phyloP scores from a whole-genome alignment of 257 asterid genomes.

The Nemophila menziesii region DNA sequence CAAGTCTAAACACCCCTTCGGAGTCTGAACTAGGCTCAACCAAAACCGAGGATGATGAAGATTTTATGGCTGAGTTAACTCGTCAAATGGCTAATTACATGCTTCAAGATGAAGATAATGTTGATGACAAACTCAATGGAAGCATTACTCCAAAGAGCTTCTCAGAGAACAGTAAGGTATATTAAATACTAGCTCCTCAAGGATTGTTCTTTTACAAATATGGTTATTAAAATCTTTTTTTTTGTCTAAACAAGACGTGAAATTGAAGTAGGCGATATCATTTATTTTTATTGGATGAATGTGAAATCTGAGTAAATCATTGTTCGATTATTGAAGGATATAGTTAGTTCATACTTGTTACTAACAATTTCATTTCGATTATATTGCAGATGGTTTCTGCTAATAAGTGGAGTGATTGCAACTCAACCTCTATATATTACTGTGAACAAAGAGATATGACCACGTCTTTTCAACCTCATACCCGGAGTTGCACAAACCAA shows the following conservation, averaged over 20 bases:
- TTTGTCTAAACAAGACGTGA: too few species aligned
- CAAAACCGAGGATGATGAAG: conserved; percentile 43
- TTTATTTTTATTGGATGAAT: too few species aligned
- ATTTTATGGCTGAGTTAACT: conserved; percentile 55
- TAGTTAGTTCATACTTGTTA: too few species aligned
- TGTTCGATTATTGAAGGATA: too few species aligned
- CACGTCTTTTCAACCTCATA: conserved; percentile 7
- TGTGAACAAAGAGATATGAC: conserved; percentile 5
- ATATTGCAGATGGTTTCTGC: too few species aligned
- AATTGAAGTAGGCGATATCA: too few species aligned
- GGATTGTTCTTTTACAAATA: too few species aligned
- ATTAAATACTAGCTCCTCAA: too few species aligned
- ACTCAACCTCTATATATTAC: conserved; percentile 7
- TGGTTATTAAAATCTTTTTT: too few species aligned
- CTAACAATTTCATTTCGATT: too few species aligned
- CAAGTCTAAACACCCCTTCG: conserved; percentile 52
- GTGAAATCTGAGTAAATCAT: too few species aligned
- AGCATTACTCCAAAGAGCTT: not conserved
- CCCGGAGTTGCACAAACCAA: too few species aligned
- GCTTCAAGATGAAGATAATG: conserved; percentile 57
- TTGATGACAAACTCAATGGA: not conserved
- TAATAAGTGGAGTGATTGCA: conserved; percentile 11
- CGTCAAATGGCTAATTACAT: conserved; percentile 79
- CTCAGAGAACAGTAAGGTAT: not conserved
- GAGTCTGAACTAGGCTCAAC: conserved; percentile 51